Evolutionary conservation across 768 basidiomycete species (phyloP).

Genomic region (Coprinopsis marcescibilis): DNA sequence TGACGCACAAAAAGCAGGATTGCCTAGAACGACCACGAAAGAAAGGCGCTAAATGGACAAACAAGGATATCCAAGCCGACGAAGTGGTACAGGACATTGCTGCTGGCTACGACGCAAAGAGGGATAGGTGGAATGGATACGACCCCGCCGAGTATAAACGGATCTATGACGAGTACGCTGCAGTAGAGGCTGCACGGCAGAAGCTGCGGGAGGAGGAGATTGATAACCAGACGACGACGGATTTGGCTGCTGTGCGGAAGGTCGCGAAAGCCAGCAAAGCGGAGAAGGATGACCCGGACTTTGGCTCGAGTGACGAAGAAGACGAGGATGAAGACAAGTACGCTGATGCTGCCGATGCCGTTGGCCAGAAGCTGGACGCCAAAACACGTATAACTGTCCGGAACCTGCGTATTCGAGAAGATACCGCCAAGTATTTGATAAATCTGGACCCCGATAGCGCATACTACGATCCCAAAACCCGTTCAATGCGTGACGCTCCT

Average conservation of each 20-base stretch:
- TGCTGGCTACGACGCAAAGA: conserved; percentile 83
- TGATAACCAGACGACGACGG: conserved; percentile 93
- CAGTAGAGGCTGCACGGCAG: conserved; percentile 85
- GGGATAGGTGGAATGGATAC: conserved; percentile 98
- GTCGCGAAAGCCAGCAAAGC: conserved; percentile 86
- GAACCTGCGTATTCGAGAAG: conserved; percentile 97
- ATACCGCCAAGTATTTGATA: conserved; percentile 97
- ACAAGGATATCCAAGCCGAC: conserved; percentile 85
- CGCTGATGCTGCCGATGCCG: conserved; percentile 95
- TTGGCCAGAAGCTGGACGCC: conserved; percentile 96
- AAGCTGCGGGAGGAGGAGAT: conserved; percentile 94
- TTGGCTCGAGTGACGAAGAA: conserved; percentile 94
- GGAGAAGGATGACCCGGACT: conserved; percentile 83
- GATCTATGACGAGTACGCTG: conserved; percentile 92
- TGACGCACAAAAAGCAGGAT: conserved; percentile 87
- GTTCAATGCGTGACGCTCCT: conserved; percentile 99
- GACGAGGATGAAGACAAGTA: conserved; percentile 98
- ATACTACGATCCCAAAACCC: conserved; percentile 98
- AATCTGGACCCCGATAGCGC: conserved; percentile 94
- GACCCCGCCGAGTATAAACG: conserved; percentile 81
- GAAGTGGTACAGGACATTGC: conserved; percentile 82
- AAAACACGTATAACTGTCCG: conserved; percentile 98
- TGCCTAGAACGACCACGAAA: conserved; percentile 96
- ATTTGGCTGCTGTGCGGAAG: conserved; percentile 85
- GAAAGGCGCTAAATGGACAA: conserved; percentile 91